Base-by-base conservation (phyloP, 768 basidiomycete species). In the Amanita brunnescens region DNA sequence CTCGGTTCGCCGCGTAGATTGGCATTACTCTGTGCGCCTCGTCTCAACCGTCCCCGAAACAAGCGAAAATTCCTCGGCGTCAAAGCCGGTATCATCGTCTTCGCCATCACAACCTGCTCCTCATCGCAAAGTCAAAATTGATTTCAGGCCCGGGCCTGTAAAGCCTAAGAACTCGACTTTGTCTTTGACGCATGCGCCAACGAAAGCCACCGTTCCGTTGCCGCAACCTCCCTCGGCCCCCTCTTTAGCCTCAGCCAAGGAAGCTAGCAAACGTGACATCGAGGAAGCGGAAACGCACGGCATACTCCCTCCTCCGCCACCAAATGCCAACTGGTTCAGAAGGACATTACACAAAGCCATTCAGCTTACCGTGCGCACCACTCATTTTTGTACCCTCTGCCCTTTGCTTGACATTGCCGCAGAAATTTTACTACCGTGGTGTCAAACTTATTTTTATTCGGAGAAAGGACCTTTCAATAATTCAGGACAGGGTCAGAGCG, bases 371-470 rank as follows among this genome's bases (percentile, higher is more conserved):
- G 74, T 75, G 55, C 40, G 70, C 65, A 7, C 41, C 40, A 47
- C 53, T 24, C 63, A 16, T 39, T 16, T 45, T 18, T 29, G 20
- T 40, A 13, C 6, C 44, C 52, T 52, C 16, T 14, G 49, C 8
- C 21, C 18, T 18, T 47, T 20, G 20, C 29, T 43, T 42, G 13
- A 58, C 26, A 5, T n/a, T 32, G 10, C 20, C 23, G 18, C 59
- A 85, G 84, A 90, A 90, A 85, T 93, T 93, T 65, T 93, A 93
- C 67, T 83, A 72, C 59, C 73, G 79, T 32, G 91, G 89, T 23
- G 69, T 87, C 52, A 87, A 83, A 65, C 72, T 85, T 53, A 80
- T 92, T 55, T 77, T 79, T 59, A 72, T 73, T 32, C 78, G 91
- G 54, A 73, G 79, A 13, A 70, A 70, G 57, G 73, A 79, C 37